Evolutionary conservation across 176 grass and related monocot species (phyloP).

Genomic region (Triticum dicoccoides): DNA sequence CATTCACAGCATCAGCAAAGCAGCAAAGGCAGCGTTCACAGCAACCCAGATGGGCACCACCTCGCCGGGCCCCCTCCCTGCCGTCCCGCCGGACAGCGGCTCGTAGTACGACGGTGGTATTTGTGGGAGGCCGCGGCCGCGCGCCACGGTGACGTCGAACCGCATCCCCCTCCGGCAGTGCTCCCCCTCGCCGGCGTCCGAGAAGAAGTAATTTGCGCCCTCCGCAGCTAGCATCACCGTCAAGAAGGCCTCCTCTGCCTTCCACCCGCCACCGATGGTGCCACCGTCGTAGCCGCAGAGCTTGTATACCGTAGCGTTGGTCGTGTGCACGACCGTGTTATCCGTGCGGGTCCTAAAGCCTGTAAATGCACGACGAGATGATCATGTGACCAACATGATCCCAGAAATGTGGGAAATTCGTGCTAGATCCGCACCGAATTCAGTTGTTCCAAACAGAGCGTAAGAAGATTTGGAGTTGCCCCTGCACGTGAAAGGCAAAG

Average conservation of each 20-base stretch:
- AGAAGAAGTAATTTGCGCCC: conserved; percentile 67
- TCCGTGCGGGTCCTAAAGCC: conserved; percentile 48
- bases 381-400: not conserved
- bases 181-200: conserved; percentile 29
- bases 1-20: too few species aligned
- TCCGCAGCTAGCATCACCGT: conserved; percentile 48
- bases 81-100: too few species aligned
- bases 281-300: conserved; percentile 22
- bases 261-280: conserved; percentile 13
- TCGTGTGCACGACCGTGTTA: conserved; percentile 57
- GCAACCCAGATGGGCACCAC: too few species aligned
- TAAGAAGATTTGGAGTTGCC: not conserved
- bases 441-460: not conserved
- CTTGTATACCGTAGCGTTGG: conserved; percentile 45
- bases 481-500: not conserved
- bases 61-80: too few species aligned
- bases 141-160: conserved; percentile 35
- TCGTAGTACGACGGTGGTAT: too few species aligned
- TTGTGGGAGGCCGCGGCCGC: conserved; percentile 12
- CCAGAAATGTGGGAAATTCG: not conserved
- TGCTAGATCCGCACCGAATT: too few species aligned
- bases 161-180: conserved; percentile 60
- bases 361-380: not conserved
- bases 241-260: conserved; percentile 30
- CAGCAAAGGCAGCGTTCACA: too few species aligned